Evolutionary conservation across 106 monocot genomes (phyloP).

Genomic region (Apostasia ramifera): DNA sequence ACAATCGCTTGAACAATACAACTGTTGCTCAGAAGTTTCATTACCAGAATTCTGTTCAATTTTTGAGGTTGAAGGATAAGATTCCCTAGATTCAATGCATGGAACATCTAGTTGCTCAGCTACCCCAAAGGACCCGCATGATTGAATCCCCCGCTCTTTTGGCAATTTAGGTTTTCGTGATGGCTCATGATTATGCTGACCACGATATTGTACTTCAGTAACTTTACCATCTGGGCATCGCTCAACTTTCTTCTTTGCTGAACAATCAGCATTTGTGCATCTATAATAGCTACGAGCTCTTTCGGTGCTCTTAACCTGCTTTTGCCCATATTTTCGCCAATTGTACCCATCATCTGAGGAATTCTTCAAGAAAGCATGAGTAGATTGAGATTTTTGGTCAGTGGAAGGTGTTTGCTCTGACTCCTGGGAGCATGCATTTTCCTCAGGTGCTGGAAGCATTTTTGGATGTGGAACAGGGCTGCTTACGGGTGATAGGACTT

Average conservation of each 20-base stretch:
- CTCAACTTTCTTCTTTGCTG: slow-evolving; percentile 27
- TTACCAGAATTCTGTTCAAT: slow-evolving; percentile 16
- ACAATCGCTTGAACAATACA: slow-evolving; percentile 90
- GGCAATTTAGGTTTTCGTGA: slow-evolving; percentile 8
- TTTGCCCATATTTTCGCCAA: slow-evolving; percentile 29
- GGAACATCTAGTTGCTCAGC: slow-evolving; percentile 13
- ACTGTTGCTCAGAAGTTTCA: slow-evolving; percentile 12
- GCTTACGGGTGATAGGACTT: slow-evolving; percentile 3
- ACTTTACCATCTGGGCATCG: slow-evolving; percentile 17
- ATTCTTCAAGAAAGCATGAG: slow-evolving; percentile 8
- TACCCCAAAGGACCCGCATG: slow-evolving; percentile 5
- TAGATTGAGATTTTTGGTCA: slow-evolving; percentile 10
- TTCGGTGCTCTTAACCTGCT: slow-evolving; percentile 26
- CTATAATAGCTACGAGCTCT: slow-evolving; percentile 27
- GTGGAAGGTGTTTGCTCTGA: neutral
- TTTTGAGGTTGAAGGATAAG: slow-evolving; percentile 11
- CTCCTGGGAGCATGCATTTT: neutral
- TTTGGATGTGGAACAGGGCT: slow-evolving; percentile 6
- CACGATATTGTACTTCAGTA: slow-evolving; percentile 21
- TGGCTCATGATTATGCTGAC: slow-evolving; percentile 26
- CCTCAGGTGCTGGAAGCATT: slow-evolving; percentile 3
- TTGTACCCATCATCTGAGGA: slow-evolving; percentile 20
- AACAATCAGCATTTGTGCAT: slow-evolving; percentile 20
- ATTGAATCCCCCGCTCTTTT: slow-evolving; percentile 9
- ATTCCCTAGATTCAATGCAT: slow-evolving; percentile 5